Evolutionary conservation across 148 eudicot species (phyloP).

Genomic region (Salicornia ramosissima): DNA sequence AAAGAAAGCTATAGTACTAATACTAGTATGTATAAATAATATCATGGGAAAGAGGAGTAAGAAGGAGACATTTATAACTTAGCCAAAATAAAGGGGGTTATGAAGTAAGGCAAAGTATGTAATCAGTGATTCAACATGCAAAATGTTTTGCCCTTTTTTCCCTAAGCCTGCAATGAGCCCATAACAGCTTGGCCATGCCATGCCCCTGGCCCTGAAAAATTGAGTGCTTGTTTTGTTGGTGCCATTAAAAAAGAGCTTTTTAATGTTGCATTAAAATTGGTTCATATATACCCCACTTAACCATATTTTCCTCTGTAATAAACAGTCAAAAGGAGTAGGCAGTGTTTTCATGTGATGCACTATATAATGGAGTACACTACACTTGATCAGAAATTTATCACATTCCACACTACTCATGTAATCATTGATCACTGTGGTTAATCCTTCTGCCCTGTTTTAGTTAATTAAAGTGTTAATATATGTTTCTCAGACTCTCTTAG

Average conservation of each 20-base stretch:
- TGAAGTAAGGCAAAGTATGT: conserved; percentile 5
- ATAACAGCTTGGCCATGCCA: background rate
- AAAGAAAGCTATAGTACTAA: background rate
- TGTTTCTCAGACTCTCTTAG: too few species aligned
- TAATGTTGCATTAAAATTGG: conserved; percentile 22
- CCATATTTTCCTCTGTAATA: background rate
- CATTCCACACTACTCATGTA: too few species aligned
- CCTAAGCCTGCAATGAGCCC: background rate
- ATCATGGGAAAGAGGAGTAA: conserved; percentile 12
- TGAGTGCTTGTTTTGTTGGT: conserved; percentile 1
- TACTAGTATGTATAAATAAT: background rate
- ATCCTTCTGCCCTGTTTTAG: too few species aligned
- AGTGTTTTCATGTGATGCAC: background rate
- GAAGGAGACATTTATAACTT: conserved; percentile 18
- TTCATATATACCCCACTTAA: background rate
- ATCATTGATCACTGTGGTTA: too few species aligned
- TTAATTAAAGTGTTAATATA: too few species aligned
- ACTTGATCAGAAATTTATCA: too few species aligned
- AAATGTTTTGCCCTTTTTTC: background rate
- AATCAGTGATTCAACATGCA: conserved; percentile 5
- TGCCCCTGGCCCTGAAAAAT: conserved; percentile 1
- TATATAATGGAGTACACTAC: background rate
- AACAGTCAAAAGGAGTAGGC: background rate
- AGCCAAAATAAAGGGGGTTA: conserved; percentile 14
- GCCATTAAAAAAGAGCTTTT: conserved; percentile 5